Conservation (phyloP, 345 rosid genomes). For the Citrus reticulata region DNA sequence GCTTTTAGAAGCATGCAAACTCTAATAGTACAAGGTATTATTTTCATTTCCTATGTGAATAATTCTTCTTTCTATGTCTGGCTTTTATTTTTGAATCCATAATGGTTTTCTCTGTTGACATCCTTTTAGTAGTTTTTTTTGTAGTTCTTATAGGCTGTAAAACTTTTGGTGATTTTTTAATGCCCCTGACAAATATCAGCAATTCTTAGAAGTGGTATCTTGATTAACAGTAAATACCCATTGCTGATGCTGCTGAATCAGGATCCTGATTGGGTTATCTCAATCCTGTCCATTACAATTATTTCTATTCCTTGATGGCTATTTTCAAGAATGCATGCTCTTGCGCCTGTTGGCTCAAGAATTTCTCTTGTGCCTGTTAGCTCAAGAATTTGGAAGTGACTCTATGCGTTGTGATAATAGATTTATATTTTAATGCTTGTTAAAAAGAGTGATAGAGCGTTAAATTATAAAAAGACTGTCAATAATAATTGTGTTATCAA, state of each 20-base stretch:
- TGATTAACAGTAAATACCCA: background rate
- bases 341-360: background rate
- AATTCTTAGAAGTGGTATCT: background rate
- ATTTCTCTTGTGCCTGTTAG: background rate
- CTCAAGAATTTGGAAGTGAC: background rate
- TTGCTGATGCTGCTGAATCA: background rate
- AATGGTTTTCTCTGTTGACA: background rate
- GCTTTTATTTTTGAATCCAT: background rate
- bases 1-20: conserved; percentile 43
- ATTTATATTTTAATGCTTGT: background rate
- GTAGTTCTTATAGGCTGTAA: background rate
- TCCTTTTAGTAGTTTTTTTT: background rate
- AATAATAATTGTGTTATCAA: background rate
- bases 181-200: background rate
- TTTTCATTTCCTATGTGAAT: background rate
- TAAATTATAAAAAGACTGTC: background rate
- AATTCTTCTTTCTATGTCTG: background rate
- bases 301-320: background rate
- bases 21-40: conserved; percentile 45
- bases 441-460: background rate
- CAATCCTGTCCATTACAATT: background rate
- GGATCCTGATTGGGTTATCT: background rate
- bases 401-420: background rate
- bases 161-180: background rate
- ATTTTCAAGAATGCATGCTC: background rate